Base-by-base conservation (phyloP, 1,284 basidiomycete genomes). In the Ustilago hordei region DNA sequence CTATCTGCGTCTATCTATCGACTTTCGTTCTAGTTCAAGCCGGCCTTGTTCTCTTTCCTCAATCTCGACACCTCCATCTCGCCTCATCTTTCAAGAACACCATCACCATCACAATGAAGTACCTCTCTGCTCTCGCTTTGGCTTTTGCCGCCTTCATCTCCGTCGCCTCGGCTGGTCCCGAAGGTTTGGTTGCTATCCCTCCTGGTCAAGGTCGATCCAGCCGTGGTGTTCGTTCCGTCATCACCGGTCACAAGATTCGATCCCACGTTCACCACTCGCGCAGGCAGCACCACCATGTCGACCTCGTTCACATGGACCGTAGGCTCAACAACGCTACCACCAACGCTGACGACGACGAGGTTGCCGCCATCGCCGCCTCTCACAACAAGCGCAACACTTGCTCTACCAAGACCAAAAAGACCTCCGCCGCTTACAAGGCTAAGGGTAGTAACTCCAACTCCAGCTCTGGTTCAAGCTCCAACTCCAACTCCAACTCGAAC, bases 161-260 rank as follows among this genome's bases (percentile, higher is more conserved):
- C 17, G 23, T 73, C 45, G 64, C 53, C 23, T 72, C 68, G 62
- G 68, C 66, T 41, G 61, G 60, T 50, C 61, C 64, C 17, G 74
- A 76, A 32, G 34, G 41, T 5, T 53, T 63, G 52, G 50, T 73
- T 17, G 64, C 69, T 58, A 31, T 73, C 52, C 66, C 69, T 43
- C 72, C 69, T n/a, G 77, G 72, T 55, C 77, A 79, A 47, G 69
- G 77, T 39, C 72, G 69, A 23, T 65, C 63, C 69, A 73, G 56
- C 58, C 65, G 63, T 32, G 69, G 72, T 58, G 64, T 79, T 47
- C 72, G 73, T 13, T 70, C 69, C 69, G 65, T 78, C 62, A 72
- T 78, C 63, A 75, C 76, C n/a, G 76, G 76, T 36, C 76, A 75
- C 62, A 78, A 78, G 72, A 75, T 78, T 41, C 76, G 76, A 17